Conservation (phyloP, 1,284 basidiomycete species). For the Ceratobasidium sp. region DNA sequence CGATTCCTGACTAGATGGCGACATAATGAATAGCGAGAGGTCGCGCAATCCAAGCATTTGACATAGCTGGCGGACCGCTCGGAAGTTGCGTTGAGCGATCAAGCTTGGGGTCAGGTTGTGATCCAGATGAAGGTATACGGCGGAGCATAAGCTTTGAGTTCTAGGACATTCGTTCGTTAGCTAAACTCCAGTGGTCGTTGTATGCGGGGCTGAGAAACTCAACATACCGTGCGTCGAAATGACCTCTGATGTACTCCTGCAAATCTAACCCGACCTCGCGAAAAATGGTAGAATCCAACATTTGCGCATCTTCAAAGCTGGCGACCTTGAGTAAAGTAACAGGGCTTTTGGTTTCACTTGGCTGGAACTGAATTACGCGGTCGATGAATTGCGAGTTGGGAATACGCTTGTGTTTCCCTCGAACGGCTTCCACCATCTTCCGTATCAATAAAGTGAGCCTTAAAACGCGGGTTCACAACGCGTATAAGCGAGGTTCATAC, state of each 20-base stretch:
- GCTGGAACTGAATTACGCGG: not conserved
- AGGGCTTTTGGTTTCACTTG: not conserved
- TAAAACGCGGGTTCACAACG: not conserved
- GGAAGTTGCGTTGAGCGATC: not conserved
- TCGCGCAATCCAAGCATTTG: not conserved
- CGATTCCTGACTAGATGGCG: not conserved
- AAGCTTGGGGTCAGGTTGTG: not conserved
- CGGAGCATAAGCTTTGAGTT: not conserved
- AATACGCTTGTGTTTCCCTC: not conserved
- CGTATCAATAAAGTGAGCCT: not conserved
- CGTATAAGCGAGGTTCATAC: not conserved
- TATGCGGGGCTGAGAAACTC: not conserved
- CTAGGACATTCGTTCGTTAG: not conserved
- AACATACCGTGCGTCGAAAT: not conserved
- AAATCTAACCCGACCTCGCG: conserved; percentile 4
- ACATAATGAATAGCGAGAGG: not conserved
- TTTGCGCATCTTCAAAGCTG: not conserved
- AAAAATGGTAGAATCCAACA: not conserved
- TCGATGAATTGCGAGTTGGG: not conserved
- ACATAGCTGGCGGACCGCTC: not conserved
- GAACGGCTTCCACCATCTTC: not conserved
- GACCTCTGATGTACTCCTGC: not conserved
- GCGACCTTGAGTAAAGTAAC: not conserved
- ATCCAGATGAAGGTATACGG: conserved; percentile 8
- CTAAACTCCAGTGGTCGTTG: not conserved